A percentile compares a stretch with the other conserved stretches of the same genome.
phyloP scores from a whole-genome alignment of 2,329 filamentous ascomycete species.

The Fusarium buxicola region DNA sequence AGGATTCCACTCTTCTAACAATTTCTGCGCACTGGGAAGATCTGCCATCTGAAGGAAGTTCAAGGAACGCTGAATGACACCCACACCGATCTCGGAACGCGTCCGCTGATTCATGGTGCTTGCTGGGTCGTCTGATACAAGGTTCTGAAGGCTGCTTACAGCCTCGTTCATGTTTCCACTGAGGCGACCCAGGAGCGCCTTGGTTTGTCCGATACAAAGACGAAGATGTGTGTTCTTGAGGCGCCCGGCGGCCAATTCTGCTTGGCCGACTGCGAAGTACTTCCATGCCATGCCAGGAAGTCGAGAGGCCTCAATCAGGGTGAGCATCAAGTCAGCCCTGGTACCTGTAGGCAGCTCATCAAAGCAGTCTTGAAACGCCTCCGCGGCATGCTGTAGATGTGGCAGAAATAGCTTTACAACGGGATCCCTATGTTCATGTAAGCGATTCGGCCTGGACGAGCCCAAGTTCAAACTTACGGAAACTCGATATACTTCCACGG shows the following conservation, averaged over 20 bases:
- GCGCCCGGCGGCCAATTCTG: conserved; percentile 28
- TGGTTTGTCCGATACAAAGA: conserved; percentile 33
- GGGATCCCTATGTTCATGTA: conserved; percentile 25
- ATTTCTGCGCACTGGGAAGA: conserved; percentile 24
- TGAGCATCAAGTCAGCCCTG: conserved; percentile 38
- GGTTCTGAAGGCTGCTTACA: conserved; percentile 22
- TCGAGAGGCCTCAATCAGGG: conserved; percentile 39
- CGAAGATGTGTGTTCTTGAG: conserved; percentile 37
- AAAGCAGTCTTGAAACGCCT: conserved; percentile 29
- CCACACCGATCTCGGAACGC: conserved; percentile 31
- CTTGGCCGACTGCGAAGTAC: conserved; percentile 35
- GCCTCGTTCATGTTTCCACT: conserved; percentile 40
- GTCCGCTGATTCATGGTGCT: conserved; percentile 19
- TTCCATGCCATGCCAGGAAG: conserved; percentile 42
- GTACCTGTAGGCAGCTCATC: conserved; percentile 23
- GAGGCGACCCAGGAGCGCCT: conserved; percentile 33
- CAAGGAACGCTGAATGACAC: conserved; percentile 30
- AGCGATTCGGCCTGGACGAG: conserved; percentile 14
- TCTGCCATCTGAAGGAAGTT: conserved; percentile 39
- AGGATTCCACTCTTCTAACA: conserved; percentile 32
- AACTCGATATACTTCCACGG: conserved; percentile 43
- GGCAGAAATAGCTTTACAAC: conserved; percentile 33
- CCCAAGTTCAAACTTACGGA: conserved; percentile 27
- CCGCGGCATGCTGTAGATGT: conserved; percentile 31
- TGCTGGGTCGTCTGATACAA: conserved; percentile 10